These are phyloP conservation scores for Phytophthora citrophthora DNA, from an alignment of 352 stramenopile genomes.

Conservation along the genomic window DNA sequence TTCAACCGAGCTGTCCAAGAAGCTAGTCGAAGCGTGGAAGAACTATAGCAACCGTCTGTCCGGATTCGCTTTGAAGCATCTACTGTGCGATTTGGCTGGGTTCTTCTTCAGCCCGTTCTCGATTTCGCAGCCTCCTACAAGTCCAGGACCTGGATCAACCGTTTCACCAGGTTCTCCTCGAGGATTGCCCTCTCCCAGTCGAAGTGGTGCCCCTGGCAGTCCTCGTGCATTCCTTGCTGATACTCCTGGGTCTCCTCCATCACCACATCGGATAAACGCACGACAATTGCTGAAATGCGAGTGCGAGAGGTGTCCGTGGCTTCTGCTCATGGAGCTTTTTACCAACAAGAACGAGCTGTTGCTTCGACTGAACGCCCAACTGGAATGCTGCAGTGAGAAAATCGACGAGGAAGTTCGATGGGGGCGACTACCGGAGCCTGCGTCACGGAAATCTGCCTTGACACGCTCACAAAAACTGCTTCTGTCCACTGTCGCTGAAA, in stretches of 20 bases:
- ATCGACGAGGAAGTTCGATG: slow-evolving; percentile 79
- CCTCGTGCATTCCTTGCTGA: slow-evolving; percentile 28
- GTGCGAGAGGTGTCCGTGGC: slow-evolving; percentile 75
- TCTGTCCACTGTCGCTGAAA: slow-evolving; percentile 51
- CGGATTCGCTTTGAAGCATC: slow-evolving; percentile 52
- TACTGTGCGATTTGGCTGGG: slow-evolving; percentile 69
- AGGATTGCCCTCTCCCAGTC: slow-evolving; percentile 28
- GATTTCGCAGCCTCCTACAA: slow-evolving; percentile 20
- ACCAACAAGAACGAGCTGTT: slow-evolving; percentile 75
- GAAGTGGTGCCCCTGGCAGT: slow-evolving; percentile 20
- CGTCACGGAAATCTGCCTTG: slow-evolving; percentile 61
- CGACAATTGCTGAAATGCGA: slow-evolving; percentile 71
- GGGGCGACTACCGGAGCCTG: slow-evolving; percentile 71
- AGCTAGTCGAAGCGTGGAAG: slow-evolving; percentile 64
- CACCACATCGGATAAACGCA: slow-evolving; percentile 35
- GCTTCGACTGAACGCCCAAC: slow-evolving; percentile 67
- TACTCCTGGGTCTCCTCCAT: slow-evolving; percentile 26
- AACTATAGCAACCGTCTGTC: slow-evolving; percentile 63
- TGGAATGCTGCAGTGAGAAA: slow-evolving; percentile 79
- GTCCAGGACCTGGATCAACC: slow-evolving; percentile 5
- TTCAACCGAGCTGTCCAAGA: slow-evolving; percentile 34
- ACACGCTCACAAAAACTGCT: slow-evolving; percentile 76
- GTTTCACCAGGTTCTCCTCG: slow-evolving; percentile 15
- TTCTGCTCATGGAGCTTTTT: slow-evolving; percentile 77
- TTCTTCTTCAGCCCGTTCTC: slow-evolving; percentile 69